These are phyloP conservation scores for Dittrichia graveolens DNA, from an alignment of 129 eudicot species.

Conservation along the genomic window DNA sequence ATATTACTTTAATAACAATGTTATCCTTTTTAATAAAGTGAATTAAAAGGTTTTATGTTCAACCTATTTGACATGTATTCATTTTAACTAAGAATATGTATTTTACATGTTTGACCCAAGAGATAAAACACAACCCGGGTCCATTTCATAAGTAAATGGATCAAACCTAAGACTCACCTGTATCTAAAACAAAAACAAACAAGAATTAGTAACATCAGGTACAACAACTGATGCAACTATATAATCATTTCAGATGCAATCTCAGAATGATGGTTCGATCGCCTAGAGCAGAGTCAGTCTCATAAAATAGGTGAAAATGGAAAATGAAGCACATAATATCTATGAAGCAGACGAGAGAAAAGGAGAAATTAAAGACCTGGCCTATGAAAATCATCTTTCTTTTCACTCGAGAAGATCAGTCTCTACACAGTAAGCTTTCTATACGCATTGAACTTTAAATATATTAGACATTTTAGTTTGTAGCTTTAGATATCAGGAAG, in stretches of 20 bases:
- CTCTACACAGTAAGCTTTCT: constrained; percentile 10
- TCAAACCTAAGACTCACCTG: neutral
- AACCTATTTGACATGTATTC: neutral
- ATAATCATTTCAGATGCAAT: constrained; percentile 26
- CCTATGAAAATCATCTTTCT: constrained; percentile 11
- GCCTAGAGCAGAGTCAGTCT: constrained; percentile 26
- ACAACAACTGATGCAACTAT: constrained; percentile 6
- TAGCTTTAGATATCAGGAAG: constrained; percentile 1
- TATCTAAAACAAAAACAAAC: constrained; percentile 1
- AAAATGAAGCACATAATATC: constrained; percentile 9
- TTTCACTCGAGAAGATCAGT: neutral
- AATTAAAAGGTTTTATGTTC: neutral
- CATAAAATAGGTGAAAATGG: neutral
- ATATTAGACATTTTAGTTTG: neutral
- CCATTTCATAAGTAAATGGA: neutral
- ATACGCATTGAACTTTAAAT: neutral
- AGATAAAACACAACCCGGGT: neutral
- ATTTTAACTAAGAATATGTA: neutral
- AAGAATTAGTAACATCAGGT: constrained; percentile 1
- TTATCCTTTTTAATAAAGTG: neutral
- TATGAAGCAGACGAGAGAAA: constrained; percentile 23
- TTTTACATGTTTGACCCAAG: neutral
- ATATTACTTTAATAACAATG: neutral
- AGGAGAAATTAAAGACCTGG: neutral
- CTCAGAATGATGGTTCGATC: constrained; percentile 32